These are phyloP conservation scores for Elsinoe arachidis DNA, from an alignment of 2,329 filamentous ascomycete genomes.

Conservation along the genomic window DNA sequence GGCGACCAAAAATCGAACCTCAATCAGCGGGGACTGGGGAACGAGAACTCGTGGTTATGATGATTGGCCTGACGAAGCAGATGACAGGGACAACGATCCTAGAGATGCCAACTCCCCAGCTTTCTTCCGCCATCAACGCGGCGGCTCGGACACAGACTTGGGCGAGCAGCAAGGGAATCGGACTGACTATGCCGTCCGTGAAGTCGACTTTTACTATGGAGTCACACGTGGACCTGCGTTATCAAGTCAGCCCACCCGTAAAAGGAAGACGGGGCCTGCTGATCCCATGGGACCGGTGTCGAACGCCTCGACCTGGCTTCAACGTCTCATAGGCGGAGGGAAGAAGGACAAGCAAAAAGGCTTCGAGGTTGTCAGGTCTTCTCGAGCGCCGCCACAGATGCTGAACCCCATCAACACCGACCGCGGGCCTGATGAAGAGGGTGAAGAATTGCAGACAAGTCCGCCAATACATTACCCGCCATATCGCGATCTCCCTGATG, in stretches of 20 bases:
- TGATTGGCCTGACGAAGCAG: conserved; percentile 32
- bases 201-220: conserved; percentile 95
- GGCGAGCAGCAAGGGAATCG: conserved; percentile 46
- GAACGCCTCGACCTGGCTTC: conserved; percentile 83
- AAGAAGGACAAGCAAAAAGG: conserved; percentile 93
- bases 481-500: conserved; percentile 25
- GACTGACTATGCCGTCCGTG: conserved; percentile 84
- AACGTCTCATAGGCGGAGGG: conserved; percentile 68
- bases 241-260: conserved; percentile 63
- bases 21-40: conserved; percentile 38
- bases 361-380: conserved; percentile 90
- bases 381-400: conserved; percentile 56
- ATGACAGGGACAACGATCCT: conserved; percentile 24
- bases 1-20: conserved; percentile 33
- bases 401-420: conserved; percentile 31
- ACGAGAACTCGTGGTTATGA: conserved; percentile 35
- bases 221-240: conserved; percentile 73
- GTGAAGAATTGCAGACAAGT: conserved; percentile 27
- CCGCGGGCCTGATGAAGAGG: conserved; percentile 48
- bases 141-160: conserved; percentile 45
- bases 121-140: conserved; percentile 40
- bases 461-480: conserved; percentile 26
- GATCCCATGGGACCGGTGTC: conserved; percentile 89
- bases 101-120: conserved; percentile 34
- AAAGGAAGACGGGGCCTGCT: conserved; percentile 84